Evolutionary conservation across 805 yeast genomes (phyloP), one percentile per base, ranked within the genome.

Genomic region (Candida nitratophila): DNA sequence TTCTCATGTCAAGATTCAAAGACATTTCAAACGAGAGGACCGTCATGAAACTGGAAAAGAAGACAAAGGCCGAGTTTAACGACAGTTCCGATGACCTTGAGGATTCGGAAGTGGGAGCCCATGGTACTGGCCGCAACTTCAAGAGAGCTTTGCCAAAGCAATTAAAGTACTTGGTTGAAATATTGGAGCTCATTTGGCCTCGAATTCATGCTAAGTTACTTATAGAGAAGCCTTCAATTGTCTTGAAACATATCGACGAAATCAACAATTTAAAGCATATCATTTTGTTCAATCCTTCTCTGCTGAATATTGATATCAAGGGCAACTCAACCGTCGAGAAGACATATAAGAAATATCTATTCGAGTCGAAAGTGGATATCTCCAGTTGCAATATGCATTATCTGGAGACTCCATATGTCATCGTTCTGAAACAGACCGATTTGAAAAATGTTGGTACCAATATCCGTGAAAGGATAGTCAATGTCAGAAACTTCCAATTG

Each of bases 191-290:
- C 33, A 45, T 41, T 36, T 41, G 42, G 44, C 65, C 66, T 8
- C 38, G 37, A n/a, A 30, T 57, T 26, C 47, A 54, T 5, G 3
- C 54, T 24, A 59, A 58, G 29, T 12, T 61, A 2, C 42, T 58
- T 0, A 37, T 60, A 5, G 64, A 61, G 29, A 51, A 55, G n/a
- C 66, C 66, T 4, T 49, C 52, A 1, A 10, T 59, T 14, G 44
- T 61, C 4, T 38, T 59, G 4, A 60, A 57, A 45, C 47, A 52
- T 4, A 31, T 27, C 2, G 36, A 41, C 15, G 39, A 42, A 15
- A 16, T 30, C 4, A 16, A 21, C 12, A 43, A 50, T 15, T 44
- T 46, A 26, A 41, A 53, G 5, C 55, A 58, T 24, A 46, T 60
- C 43, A 24, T 51, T 2, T 45, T 55, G 17, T 29, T 53, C 2